Percentiles rank a stretch among this genome's conserved stretches.
phyloP scores from a whole-genome alignment of 352 stramenopile species.

The Globisporangium barbulae region DNA sequence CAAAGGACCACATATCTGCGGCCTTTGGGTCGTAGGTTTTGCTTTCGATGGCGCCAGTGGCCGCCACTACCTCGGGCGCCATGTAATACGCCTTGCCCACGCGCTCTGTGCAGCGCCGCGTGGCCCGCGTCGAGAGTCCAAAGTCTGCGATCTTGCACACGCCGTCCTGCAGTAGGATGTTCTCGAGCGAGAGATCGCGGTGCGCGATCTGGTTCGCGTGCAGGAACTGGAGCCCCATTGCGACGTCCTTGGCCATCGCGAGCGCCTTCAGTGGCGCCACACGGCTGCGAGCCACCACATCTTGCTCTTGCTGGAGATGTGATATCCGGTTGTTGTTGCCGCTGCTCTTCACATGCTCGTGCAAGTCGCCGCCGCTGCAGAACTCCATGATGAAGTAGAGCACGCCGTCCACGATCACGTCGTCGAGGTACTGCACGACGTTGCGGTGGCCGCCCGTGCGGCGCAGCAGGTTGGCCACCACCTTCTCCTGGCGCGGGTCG shows the following conservation, averaged over 20 bases:
- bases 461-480: slow-evolving; percentile 30
- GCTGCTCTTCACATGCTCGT: not conserved
- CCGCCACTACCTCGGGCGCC: slow-evolving; percentile 39
- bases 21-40: slow-evolving; percentile 24
- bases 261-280: slow-evolving; percentile 39
- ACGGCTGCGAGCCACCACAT: not conserved
- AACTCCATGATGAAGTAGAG: slow-evolving; percentile 7
- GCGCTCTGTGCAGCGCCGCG: slow-evolving; percentile 19
- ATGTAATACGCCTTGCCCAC: slow-evolving; percentile 56
- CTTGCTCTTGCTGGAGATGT: not conserved
- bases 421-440: slow-evolving; percentile 41
- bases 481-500: slow-evolving; percentile 40
- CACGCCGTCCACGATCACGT: slow-evolving; percentile 36
- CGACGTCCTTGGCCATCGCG: slow-evolving; percentile 40
- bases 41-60: not conserved
- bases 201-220: slow-evolving; percentile 44
- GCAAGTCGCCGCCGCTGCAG: slow-evolving; percentile 3
- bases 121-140: slow-evolving; percentile 32
- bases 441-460: slow-evolving; percentile 37
- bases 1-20: slow-evolving; percentile 55
- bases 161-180: slow-evolving; percentile 39
- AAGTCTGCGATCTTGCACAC: slow-evolving; percentile 55
- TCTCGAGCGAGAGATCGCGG: slow-evolving; percentile 54
- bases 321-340: not conserved
- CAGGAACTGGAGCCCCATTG: slow-evolving; percentile 36